Evolutionary conservation across 192 early-diverging fungal species (phyloP).

Genomic region (Glomus cerebriforme): DNA sequence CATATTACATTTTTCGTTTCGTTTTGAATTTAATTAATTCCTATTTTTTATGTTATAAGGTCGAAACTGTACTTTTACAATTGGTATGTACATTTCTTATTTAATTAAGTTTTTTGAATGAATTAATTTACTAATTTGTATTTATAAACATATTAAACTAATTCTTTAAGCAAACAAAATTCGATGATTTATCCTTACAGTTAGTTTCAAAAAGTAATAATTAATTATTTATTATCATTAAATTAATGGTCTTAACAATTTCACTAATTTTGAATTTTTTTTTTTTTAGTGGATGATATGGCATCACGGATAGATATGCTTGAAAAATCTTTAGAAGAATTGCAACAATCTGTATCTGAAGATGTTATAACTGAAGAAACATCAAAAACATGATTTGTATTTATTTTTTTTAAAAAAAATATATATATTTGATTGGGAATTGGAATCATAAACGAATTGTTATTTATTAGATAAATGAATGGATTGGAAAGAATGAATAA

Average conservation of each 20-base stretch:
- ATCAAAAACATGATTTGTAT: neutral
- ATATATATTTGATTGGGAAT: too few relatives aligned
- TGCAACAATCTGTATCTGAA: neutral
- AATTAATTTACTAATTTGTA: neutral
- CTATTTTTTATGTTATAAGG: neutral
- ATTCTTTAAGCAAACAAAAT: neutral
- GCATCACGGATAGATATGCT: neutral
- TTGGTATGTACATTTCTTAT: neutral
- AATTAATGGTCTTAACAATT: neutral
- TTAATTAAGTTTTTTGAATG: neutral
- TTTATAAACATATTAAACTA: too few relatives aligned
- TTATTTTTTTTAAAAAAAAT: neutral
- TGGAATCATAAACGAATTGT: too few relatives aligned
- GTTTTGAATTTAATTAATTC: neutral
- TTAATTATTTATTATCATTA: neutral
- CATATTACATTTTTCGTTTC: neutral
- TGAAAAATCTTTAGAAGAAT: constrained; percentile 1
- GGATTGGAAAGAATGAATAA: too few relatives aligned
- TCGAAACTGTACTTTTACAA: neutral
- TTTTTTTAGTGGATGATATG: constrained; percentile 4
- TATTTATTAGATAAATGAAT: too few relatives aligned
- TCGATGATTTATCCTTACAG: neutral
- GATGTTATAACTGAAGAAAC: neutral
- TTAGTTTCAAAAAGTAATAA: constrained; percentile 3
- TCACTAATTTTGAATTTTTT: neutral